Conservation (phyloP, 495 filamentous ascomycete species). For the Aspergillus haitiensis region DNA sequence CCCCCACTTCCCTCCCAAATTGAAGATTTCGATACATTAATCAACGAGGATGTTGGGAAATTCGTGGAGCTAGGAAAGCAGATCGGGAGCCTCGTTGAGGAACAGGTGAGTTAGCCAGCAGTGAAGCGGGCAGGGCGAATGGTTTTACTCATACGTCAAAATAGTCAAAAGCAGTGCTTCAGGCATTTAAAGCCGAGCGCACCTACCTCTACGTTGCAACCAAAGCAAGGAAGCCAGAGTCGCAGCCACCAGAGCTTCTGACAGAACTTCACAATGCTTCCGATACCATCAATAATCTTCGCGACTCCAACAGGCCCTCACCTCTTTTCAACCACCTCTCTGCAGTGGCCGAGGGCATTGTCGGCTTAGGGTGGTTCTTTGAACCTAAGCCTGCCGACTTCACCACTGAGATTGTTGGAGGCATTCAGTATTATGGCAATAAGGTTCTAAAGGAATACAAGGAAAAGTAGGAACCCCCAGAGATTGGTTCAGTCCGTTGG, state of each 20-base stretch:
- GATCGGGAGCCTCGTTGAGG: conserved; percentile 73
- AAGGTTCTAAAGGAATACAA: conserved; percentile 84
- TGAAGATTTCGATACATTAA: conserved; percentile 80
- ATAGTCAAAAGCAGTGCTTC: conserved; percentile 59
- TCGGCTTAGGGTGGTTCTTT: conserved; percentile 81
- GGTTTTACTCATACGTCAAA: neutral
- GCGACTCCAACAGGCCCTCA: conserved; percentile 72
- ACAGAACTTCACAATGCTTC: conserved; percentile 80
- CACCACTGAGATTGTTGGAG: conserved; percentile 71
- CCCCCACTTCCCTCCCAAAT: conserved; percentile 73
- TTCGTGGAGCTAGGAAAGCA: conserved; percentile 76
- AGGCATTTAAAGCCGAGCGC: conserved; percentile 78
- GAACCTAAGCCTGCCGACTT: conserved; percentile 78
- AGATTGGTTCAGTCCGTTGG: neutral
- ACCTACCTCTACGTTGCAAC: conserved; percentile 85
- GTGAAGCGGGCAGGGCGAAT: conserved; percentile 2
- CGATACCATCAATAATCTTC: conserved; percentile 70
- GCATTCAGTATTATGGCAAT: conserved; percentile 90
- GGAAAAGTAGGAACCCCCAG: conserved; percentile 67
- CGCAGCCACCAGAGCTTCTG: conserved; percentile 67
- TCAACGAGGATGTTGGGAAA: conserved; percentile 70
- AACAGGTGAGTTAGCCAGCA: conserved; percentile 61
- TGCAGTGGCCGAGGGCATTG: conserved; percentile 85
- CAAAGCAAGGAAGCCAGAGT: conserved; percentile 88
- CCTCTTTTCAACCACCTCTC: conserved; percentile 75